Evolutionary conservation across 352 stramenopile species (phyloP), one percentile per base, ranked within the genome.

Genomic region (Phytophthora litchii): DNA sequence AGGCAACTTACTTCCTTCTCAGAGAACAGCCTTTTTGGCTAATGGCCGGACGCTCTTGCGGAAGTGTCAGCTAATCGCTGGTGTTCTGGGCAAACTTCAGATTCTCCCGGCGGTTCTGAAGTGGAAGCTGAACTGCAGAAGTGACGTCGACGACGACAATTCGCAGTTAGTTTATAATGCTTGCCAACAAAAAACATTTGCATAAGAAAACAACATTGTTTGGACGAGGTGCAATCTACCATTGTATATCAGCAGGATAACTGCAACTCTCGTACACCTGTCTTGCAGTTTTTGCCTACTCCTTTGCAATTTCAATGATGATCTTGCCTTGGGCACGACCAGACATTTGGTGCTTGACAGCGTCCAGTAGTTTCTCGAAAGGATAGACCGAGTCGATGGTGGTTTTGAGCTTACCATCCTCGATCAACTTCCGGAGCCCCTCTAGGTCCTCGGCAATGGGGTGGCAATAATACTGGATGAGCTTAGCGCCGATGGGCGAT

Each of bases 71-170:
- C 46, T 31, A 53, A 53, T 53, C 10, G 17, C 13, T 7, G 19
- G 6, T 19, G n/a, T 40, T 20, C 49, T 32, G n/a, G 27, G 12
- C 12, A 10, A 46, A 56, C 54, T 48, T 57, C 57, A 67, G 48
- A 60, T 67, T 69, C 16, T 53, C 37, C 41, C 50, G 47, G 36
- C 44, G 49, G 45, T 70, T 67, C 36, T 50, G 36, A 34, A 58
- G 60, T 66, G 58, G 29, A 64, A 10, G 31, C 88, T 89, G 77
- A 88, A 74, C 50, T 78, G 21, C 40, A 49, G 63, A 70, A 52
- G 60, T 90, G 80, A 90, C 80, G 71, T 44, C 35, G 76, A 5
- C 76, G 80, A 90, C 78, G 56, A 82, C 66, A 9, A 21, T 72
- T 59, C 40, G 37, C 20, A 59, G 49, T 27, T 27, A 3, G 23